phyloP scores from a whole-genome alignment of 139 green algal species.

The Edaphochlamys debaryana region DNA sequence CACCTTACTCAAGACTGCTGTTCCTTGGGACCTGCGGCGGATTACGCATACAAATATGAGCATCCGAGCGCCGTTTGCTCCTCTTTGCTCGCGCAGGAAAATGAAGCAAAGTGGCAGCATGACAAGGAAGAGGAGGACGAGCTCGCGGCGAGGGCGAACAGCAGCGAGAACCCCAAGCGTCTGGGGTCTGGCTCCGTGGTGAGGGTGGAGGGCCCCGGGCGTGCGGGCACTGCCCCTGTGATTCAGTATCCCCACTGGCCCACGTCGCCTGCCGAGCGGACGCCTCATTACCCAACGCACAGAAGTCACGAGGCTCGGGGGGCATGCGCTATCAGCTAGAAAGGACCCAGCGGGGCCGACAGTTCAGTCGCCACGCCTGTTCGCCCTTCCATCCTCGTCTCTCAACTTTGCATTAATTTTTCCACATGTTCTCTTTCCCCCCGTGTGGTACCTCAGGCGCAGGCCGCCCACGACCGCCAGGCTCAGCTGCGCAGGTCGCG shows the following conservation, averaged over 20 bases:
- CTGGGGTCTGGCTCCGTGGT: too few species aligned
- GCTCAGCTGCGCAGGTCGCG: background rate
- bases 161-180: background rate
- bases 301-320: background rate
- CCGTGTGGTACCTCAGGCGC: background rate
- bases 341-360: too few species aligned
- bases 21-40: background rate
- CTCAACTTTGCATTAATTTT: too few species aligned
- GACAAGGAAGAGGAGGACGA: background rate
- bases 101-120: background rate
- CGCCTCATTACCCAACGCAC: background rate
- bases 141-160: background rate
- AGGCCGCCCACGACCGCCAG: background rate
- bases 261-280: background rate
- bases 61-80: too few species aligned
- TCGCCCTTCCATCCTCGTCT: too few species aligned
- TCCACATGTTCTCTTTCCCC: too few species aligned
- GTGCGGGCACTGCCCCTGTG: background rate
- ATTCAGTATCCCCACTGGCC: background rate
- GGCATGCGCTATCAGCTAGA: too few species aligned
- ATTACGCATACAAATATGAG: too few species aligned
- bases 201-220: too few species aligned
- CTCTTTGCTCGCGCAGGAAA: background rate
- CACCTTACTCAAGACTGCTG: background rate
- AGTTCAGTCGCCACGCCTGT: too few species aligned